Percentiles rank a stretch among this genome's conserved stretches.
These are phyloP conservation scores for Bipolaris gigantea DNA, from an alignment of 2,329 filamentous ascomycete species.

Conservation along the genomic window DNA sequence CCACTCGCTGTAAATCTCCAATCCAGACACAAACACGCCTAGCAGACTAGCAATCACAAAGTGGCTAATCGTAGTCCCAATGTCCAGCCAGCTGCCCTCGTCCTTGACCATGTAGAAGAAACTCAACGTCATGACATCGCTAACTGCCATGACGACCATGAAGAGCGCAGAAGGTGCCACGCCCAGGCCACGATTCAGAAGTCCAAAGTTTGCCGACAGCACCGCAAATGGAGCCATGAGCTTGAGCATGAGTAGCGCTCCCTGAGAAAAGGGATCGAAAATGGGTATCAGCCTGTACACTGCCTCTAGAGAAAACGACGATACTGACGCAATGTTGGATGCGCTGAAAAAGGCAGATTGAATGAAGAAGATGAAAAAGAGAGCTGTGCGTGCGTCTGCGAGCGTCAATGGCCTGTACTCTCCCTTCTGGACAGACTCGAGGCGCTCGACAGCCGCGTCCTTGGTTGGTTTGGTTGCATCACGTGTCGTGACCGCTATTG, in stretches of 20 bases:
- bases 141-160: conserved; percentile 84
- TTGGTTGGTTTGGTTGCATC: conserved; percentile 46
- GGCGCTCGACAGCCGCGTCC: conserved; percentile 38
- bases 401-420: conserved; percentile 71
- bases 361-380: conserved; percentile 94
- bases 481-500: conserved; percentile 14
- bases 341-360: conserved; percentile 97
- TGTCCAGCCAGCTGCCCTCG: conserved; percentile 96
- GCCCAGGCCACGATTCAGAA: conserved; percentile 80
- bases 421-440: conserved; percentile 36
- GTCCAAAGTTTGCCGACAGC: conserved; percentile 90
- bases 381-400: conserved; percentile 80
- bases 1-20: conserved; percentile 82
- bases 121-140: conserved; percentile 87
- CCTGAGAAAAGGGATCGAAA: conserved; percentile 92
- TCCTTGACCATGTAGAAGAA: conserved; percentile 99
- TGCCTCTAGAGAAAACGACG: conserved; percentile 89
- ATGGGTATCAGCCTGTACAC: conserved; percentile 85
- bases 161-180: conserved; percentile 88
- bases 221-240: conserved; percentile 90
- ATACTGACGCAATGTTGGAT: conserved; percentile 91
- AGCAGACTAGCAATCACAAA: conserved; percentile 89
- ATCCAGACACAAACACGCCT: conserved; percentile 84
- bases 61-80: conserved; percentile 94
- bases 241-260: conserved; percentile 82